Evolutionary conservation across 2,329 filamentous ascomycete genomes (phyloP).

Genomic region (Akanthomyces lecanii): DNA sequence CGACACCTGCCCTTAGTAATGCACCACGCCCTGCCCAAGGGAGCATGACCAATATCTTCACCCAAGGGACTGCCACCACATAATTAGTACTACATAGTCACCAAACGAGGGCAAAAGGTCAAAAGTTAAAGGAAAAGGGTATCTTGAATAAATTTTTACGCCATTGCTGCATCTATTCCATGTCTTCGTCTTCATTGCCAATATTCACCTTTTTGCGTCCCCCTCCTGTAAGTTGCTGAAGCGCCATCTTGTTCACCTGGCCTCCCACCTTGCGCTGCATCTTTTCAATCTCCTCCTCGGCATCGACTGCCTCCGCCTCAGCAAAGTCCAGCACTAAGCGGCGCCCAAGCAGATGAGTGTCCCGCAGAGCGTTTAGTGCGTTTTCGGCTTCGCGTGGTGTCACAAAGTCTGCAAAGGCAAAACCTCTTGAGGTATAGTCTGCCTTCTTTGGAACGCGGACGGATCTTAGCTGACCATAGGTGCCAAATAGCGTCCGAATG

Average conservation of each 20-base stretch:
- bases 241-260: conserved; percentile 84
- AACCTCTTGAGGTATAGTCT: conserved; percentile 81
- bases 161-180: conserved; percentile 31
- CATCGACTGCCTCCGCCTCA: conserved; percentile 80
- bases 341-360: conserved; percentile 89
- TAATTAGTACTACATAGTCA: not conserved
- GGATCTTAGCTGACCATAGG: conserved; percentile 87
- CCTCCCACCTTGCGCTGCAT: conserved; percentile 94
- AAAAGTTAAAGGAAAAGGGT: conserved; percentile 12
- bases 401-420: conserved; percentile 94
- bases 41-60: conserved; percentile 12
- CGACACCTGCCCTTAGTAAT: not conserved
- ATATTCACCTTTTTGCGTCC: conserved; percentile 88
- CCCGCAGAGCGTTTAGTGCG: conserved; percentile 83
- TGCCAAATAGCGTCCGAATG: conserved; percentile 75
- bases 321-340: conserved; percentile 89
- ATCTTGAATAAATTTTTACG: conserved; percentile 14
- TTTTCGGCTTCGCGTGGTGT: conserved; percentile 85
- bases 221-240: conserved; percentile 80
- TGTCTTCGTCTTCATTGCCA: conserved; percentile 63
- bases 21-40: conserved; percentile 7
- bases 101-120: not conserved
- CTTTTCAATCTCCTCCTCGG: conserved; percentile 92
- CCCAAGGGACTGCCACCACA: conserved; percentile 5
- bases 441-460: conserved; percentile 95